These are phyloP conservation scores for Seminavis robusta DNA, from an alignment of 108 stramenopile genomes.

Conservation along the genomic window DNA sequence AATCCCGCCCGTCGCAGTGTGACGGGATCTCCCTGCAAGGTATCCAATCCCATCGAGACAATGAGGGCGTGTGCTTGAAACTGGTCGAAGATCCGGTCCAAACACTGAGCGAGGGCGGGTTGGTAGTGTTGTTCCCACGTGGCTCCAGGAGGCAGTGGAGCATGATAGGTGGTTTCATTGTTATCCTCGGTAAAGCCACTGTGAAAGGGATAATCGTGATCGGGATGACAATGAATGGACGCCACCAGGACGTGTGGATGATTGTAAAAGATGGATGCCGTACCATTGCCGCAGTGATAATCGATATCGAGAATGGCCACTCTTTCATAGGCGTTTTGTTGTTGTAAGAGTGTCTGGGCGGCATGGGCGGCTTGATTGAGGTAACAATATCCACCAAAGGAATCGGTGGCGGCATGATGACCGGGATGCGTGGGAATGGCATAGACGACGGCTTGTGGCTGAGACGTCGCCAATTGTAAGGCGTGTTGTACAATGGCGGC, in stretches of 20 bases:
- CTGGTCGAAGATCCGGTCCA: conserved; percentile 30
- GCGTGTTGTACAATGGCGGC: conserved; percentile 40
- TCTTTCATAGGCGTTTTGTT: conserved; percentile 18
- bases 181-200: conserved; percentile 55
- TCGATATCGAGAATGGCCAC: conserved; percentile 55
- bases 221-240: conserved; percentile 77
- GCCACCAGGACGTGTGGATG: conserved; percentile 59
- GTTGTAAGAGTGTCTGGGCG: conserved; percentile 26
- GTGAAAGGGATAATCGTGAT: conserved; percentile 83
- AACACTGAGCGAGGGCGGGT: conserved; percentile 37
- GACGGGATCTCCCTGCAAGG: conserved; percentile 64
- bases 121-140: conserved; percentile 56
- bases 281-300: conserved; percentile 81
- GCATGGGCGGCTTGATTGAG: conserved; percentile 65
- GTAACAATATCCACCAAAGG: conserved; percentile 85
- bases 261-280: conserved; percentile 68
- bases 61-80: conserved; percentile 57
- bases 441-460: conserved; percentile 33
- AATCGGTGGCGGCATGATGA: conserved; percentile 70
- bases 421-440: conserved; percentile 79
- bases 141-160: conserved; percentile 63
- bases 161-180: conserved; percentile 47
- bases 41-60: conserved; percentile 77
- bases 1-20: conserved; percentile 69
- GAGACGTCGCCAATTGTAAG: conserved; percentile 17